Evolutionary conservation across 208 protist species (phyloP), one percentile per base, ranked within the genome.

Genomic region (Crithidia acanthocephali): DNA sequence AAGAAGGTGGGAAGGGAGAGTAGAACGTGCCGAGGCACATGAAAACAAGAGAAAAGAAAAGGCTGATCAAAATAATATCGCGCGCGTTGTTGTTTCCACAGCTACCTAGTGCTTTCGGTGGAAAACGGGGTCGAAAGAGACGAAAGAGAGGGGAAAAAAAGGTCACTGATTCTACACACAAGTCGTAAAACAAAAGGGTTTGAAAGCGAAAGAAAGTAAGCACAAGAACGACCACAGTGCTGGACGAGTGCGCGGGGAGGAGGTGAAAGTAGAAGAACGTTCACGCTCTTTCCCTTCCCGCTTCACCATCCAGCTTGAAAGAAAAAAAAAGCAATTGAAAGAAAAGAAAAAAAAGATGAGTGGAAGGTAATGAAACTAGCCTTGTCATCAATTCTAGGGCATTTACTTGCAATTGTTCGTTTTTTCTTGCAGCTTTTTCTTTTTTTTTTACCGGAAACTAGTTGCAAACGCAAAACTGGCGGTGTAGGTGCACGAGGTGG

Each of bases 271-370:
- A 40, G 8, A 11, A 40, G 35, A 40, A 40, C 35, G 11, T 11
- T 5, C 35, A 40, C 35, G 35, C 11, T n/a, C 8, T 7, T 27
- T 13, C 28, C 15, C 28, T 57, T 57, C 9, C 16, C 15, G 3
- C 16, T 32, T 57, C 28, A 5, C 11, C 35, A 20, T 8, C 20
- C 9, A 35, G 3, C 2, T 16, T n/a, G 35, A 5, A 57, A 48
- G 44, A 32, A 57, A 57, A 57, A 32, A n/a, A 57, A 57, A 57
- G 15, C 35, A 40, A n/a, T n/a, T 23, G 23, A n/a, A 22, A 32
- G 22, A 58, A 16, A 44, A 40, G 3, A 40, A 23, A 60, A 60
- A 45, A 18, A 15, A 57, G 11, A 2, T 5, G 35, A 40, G 5
- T 5, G 11, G 35, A 11, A 13, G 35, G 11, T 11, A 11, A 40